Conservation (phyloP, 371 early-diverging fungal species). For the Lichtheimia hyalospora region DNA sequence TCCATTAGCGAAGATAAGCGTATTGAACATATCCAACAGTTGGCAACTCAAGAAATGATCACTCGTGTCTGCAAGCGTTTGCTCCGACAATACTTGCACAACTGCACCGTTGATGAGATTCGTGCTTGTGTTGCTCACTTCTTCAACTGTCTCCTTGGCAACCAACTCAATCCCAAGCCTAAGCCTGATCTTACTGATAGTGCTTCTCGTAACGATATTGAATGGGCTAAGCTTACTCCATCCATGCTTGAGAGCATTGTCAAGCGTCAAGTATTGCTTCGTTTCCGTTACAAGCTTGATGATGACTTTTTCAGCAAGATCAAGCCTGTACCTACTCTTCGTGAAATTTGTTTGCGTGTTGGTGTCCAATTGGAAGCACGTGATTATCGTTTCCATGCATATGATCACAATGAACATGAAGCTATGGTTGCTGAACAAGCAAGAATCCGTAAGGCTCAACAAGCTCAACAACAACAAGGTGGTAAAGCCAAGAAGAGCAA, state of each 20-base stretch:
- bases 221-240: slow-evolving; percentile 64
- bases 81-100: slow-evolving; percentile 66
- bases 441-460: slow-evolving; percentile 20
- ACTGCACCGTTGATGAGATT: slow-evolving; percentile 55
- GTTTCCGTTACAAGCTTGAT: slow-evolving; percentile 76
- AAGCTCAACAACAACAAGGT: slow-evolving; percentile 38
- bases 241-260: slow-evolving; percentile 54
- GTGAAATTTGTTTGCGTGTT: slow-evolving; percentile 80
- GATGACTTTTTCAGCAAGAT: slow-evolving; percentile 51
- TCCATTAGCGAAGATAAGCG: slow-evolving; percentile 58
- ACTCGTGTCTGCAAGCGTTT: slow-evolving; percentile 84
- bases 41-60: slow-evolving; percentile 82
- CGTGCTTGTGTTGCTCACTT: slow-evolving; percentile 76
- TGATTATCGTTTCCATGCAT: slow-evolving; percentile 66
- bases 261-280: slow-evolving; percentile 58
- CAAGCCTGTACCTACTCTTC: slow-evolving; percentile 70
- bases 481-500: slow-evolving; percentile 28
- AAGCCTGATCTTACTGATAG: slow-evolving; percentile 32
- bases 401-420: slow-evolving; percentile 43
- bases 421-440: slow-evolving; percentile 41
- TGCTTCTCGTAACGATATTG: slow-evolving; percentile 36
- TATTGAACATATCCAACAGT: slow-evolving; percentile 51
- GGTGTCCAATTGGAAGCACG: slow-evolving; percentile 83
- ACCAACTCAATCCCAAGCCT: slow-evolving; percentile 58
- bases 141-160: slow-evolving; percentile 79